Percentiles rank a stretch among this genome's conserved stretches.
Conservation (phyloP, 257 asterid genomes). For the Capsicum rhomboideum region DNA sequence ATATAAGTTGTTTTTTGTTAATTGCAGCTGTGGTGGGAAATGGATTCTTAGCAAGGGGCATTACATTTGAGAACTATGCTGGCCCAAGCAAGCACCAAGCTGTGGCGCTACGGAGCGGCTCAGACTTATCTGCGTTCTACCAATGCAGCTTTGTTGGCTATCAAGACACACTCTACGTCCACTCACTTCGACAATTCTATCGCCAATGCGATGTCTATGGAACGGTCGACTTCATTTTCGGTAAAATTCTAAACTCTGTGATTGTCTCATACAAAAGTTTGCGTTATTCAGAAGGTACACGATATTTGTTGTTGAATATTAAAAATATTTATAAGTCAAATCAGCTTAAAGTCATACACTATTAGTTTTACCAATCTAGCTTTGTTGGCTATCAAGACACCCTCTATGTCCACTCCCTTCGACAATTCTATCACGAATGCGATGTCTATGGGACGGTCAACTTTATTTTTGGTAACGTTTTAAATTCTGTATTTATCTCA, state of each 20-base stretch:
- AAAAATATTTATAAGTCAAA: neutral
- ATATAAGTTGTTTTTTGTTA: no score
- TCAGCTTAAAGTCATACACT: no score
- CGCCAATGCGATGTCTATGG: conserved; percentile 86
- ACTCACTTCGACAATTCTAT: conserved; percentile 85
- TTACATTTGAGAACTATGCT: conserved; percentile 81
- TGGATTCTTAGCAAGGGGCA: conserved; percentile 80
- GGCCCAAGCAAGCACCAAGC: conserved; percentile 94
- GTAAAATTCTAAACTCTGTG: conserved; percentile 11
- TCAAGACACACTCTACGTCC: conserved; percentile 92
- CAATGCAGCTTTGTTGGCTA: conserved; percentile 81
- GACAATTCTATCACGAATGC: no score
- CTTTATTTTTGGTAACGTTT: no score
- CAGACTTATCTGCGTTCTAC: conserved; percentile 77
- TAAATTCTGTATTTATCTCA: no score
- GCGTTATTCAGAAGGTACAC: no score
- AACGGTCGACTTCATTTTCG: conserved; percentile 85
- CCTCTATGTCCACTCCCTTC: no score
- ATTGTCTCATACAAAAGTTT: neutral
- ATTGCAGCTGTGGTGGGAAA: conserved; percentile 66
- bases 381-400: no score
- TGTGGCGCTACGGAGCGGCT: conserved; percentile 82
- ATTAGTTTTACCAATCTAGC: no score
- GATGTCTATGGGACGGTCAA: no score
- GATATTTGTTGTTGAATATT: no score